A percentile compares a stretch with the other conserved stretches of the same genome.
Evolutionary conservation across 2,329 filamentous ascomycete genomes (phyloP).

Genomic region (Arthroderma sp.): DNA sequence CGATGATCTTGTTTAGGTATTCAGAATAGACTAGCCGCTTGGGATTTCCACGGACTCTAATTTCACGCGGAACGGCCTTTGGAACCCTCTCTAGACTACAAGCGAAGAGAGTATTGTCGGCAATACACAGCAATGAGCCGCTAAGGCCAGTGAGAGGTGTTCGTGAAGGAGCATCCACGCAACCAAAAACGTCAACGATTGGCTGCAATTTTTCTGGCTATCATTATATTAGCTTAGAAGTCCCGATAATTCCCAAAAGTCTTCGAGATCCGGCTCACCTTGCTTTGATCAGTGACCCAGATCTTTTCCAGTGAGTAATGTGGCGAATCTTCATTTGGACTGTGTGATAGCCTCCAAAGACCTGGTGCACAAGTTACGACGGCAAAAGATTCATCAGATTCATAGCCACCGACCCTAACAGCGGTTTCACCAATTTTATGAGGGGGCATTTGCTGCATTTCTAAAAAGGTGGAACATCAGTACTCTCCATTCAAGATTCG

Average conservation of each 20-base stretch:
- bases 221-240: slow-evolving; percentile 9
- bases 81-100: slow-evolving; percentile 35
- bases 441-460: slow-evolving; percentile 22
- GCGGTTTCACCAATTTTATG: slow-evolving; percentile 28
- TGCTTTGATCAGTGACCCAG: slow-evolving; percentile 34
- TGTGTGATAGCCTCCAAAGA: slow-evolving; percentile 29
- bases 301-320: slow-evolving; percentile 26
- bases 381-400: slow-evolving; percentile 19
- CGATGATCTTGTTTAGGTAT: slow-evolving; percentile 37
- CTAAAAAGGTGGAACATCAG: slow-evolving; percentile 15
- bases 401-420: slow-evolving; percentile 24
- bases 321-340: slow-evolving; percentile 16
- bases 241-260: background rate
- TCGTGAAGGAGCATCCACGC: slow-evolving; percentile 21
- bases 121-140: slow-evolving; percentile 38
- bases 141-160: slow-evolving; percentile 21
- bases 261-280: slow-evolving; percentile 21
- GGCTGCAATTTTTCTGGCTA: slow-evolving; percentile 31
- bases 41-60: slow-evolving; percentile 32
- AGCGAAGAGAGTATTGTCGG: slow-evolving; percentile 37
- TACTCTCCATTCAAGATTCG: background rate
- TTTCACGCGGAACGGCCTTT: slow-evolving; percentile 32
- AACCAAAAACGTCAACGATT: slow-evolving; percentile 26
- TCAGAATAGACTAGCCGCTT: slow-evolving; percentile 36
- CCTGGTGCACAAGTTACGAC: slow-evolving; percentile 28